A percentile compares a stretch with the other conserved stretches of the same genome.
phyloP scores from a whole-genome alignment of 2,329 filamentous ascomycete species.

The Gnomoniopsis sp. region DNA sequence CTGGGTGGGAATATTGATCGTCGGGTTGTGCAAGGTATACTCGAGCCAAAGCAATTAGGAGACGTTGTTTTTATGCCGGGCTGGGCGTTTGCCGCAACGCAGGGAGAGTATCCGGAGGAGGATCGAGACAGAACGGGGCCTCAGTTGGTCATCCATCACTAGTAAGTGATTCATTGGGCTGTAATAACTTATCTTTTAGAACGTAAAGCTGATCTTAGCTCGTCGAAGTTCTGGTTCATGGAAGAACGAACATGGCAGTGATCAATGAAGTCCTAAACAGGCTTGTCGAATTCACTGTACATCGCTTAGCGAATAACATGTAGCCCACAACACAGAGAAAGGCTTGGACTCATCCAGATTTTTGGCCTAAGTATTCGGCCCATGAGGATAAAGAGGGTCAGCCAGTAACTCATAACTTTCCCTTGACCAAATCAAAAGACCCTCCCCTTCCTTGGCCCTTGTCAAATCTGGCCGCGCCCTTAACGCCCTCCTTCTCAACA shows the following conservation, averaged over 20 bases:
- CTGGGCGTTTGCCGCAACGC: conserved; percentile 19
- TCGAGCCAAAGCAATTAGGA: conserved; percentile 20
- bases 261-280: no score
- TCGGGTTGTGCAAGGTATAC: neutral
- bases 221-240: no score
- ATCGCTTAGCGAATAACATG: no score
- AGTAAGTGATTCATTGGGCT: neutral
- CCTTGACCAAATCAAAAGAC: neutral
- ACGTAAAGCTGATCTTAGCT: no score
- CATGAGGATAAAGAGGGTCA: no score
- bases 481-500: conserved; percentile 39
- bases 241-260: no score
- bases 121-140: conserved; percentile 4
- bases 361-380: no score
- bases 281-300: no score
- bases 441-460: conserved; percentile 1
- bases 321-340: no score
- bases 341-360: no score
- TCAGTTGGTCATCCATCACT: conserved; percentile 22
- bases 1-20: conserved; percentile 1
- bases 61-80: conserved; percentile 23
- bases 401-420: neutral
- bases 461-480: conserved; percentile 1
- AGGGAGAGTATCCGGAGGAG: conserved; percentile 19
- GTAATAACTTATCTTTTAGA: no score